Evolutionary conservation across 169 alveolate genomes (phyloP), one percentile per base, ranked within the genome.

Genomic region (Plasmodium gonderi): DNA sequence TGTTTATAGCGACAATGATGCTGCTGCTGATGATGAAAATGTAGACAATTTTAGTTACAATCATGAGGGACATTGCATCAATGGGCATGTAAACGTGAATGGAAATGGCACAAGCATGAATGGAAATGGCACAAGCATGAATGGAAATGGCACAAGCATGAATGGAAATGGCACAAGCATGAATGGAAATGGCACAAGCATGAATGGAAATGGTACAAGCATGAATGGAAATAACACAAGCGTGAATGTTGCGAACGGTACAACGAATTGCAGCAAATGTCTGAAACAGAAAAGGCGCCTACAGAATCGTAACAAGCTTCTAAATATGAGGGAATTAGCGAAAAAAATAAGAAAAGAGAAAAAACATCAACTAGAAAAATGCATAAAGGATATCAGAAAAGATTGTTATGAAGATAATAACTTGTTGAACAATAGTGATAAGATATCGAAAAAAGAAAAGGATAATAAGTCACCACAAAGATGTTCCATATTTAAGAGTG

Each of bases 301-400:
- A 38, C 8, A n/a, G 65, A 26, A 17, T 0, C 45, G 64, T 60
- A 23, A 45, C 14, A 82, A 69, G 33, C 29, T 82, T 26, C 64
- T 82, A 26, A 82, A 60, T 42, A 72, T 69, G 74, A 47, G 64
- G 23, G 92, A 82, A 64, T 17, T 82, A 7, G 81, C 92, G 26
- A 82, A 47, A 42, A 82, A 82, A 47, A 69, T 82, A 20, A 17
- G 92, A 60, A 82, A 69, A 42, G 92, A 82, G 64, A 72, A 82
- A 75, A 82, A 82, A 60, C 40, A 74, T 38, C 75, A 82, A 26
- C 67, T 45, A 60, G 78, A 69, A 60, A 82, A 60, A 54, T 47
- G 74, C 44, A 45, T 82, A 6, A 82, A 74, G 33, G 92, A 60
- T 1, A 69, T 72, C 29, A 45, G 77, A 23, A 51, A 29, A 36